Conservation (phyloP, 2,329 filamentous ascomycete genomes). For the Sporothrix curviconia region DNA sequence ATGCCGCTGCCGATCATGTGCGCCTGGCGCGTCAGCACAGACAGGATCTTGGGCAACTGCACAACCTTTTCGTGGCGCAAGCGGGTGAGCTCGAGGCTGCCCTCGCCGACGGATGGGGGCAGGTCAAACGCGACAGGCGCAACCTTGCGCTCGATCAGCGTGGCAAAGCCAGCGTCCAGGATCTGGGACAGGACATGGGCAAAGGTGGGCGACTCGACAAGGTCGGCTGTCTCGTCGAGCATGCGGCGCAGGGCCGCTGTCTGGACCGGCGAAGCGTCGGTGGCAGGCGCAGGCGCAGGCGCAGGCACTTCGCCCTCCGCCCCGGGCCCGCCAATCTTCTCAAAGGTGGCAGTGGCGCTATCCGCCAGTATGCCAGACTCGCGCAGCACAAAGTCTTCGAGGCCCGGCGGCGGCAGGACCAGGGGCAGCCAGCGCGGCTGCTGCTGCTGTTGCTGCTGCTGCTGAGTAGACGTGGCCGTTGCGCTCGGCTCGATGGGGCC, state of each 20-base stretch:
- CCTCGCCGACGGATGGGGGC: slow-evolving; percentile 27
- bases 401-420: slow-evolving; percentile 69
- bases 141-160: slow-evolving; percentile 76
- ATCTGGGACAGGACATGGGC: slow-evolving; percentile 77
- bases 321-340: slow-evolving; percentile 15
- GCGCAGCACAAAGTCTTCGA: slow-evolving; percentile 76
- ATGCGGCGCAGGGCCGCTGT: slow-evolving; percentile 65
- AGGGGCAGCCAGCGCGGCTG: slow-evolving; percentile 69
- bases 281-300: too few species aligned
- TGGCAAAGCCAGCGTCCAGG: slow-evolving; percentile 80
- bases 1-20: slow-evolving; percentile 78
- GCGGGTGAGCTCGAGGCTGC: slow-evolving; percentile 43
- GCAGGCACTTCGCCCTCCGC: too few species aligned
- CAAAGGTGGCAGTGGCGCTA: slow-evolving; percentile 34
- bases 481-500: slow-evolving; percentile 28
- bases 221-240: slow-evolving; percentile 90
- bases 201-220: slow-evolving; percentile 91
- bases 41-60: slow-evolving; percentile 79
- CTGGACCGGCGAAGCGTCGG: slow-evolving; percentile 29
- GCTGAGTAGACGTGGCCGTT: too few species aligned
- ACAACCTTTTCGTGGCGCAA: slow-evolving; percentile 53
- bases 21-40: slow-evolving; percentile 83
- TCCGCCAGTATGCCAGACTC: slow-evolving; percentile 72
- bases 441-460: too few species aligned
- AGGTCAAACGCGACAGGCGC: slow-evolving; percentile 71